Evolutionary conservation across 2,329 filamentous ascomycete genomes (phyloP), one percentile per base, ranked within the genome.

Genomic region (Colletotrichum sp.): DNA sequence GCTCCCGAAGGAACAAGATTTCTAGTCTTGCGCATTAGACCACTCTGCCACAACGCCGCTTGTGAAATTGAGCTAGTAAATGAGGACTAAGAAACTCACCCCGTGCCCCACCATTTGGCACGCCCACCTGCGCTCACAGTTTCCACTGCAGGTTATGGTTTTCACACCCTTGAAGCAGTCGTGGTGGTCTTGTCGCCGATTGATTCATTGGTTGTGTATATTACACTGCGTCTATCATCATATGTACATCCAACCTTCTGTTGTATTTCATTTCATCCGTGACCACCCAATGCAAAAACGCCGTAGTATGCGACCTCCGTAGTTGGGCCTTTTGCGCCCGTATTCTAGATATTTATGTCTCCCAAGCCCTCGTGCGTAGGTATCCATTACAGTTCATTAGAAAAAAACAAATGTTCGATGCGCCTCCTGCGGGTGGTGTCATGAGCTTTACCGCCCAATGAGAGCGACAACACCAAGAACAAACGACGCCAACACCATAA

Each of bases 401-500:
- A 44, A 26, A 32, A 26, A 72, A 39, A 22, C 36, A 28, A 8
- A 26, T 64, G 7, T 44, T 34, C 8, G 22, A 39, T 10, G 16
- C 30, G 24, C 60, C 16, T 24, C 16, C 34, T 52, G 18, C 16
- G 16, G 9, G 6, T 24, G 16, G 34, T 59, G 44, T 69, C 70
- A 68, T 24, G 7, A 39, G 24, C 15, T 36, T 71, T 36, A 78
- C 52, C 72, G 68, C 65, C 72, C 72, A 39, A 71, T 26, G n/a
- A 78, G 52, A 32, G 72, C 72, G 24, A 78, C 76, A 76, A 70
- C 78, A 66, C 74, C 75, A 75, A 78, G 60, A 59, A 81, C 68
- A 68, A 84, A 77, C 26, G 81, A 80, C 18, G 77, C 59, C 68
- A 82, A 70, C 66, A 82, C 66, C 62, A 81, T 75, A 36, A 81